phyloP scores from a whole-genome alignment of 148 eudicot genomes.

The Fagopyrum esculentum region DNA sequence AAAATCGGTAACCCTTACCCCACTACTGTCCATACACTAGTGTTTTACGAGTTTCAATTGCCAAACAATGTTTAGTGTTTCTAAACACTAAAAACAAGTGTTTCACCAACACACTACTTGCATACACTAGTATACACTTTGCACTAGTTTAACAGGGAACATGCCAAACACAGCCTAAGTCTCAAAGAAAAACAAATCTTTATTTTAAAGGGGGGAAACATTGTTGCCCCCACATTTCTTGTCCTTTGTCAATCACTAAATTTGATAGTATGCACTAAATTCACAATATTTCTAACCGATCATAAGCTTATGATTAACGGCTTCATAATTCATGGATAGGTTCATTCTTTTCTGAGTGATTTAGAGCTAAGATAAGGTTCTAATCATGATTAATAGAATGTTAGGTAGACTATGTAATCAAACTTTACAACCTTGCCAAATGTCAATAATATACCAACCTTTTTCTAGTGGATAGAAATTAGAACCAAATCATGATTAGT shows the following conservation, averaged over 20 bases:
- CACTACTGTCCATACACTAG: too few relatives aligned
- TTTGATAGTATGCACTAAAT: neutral
- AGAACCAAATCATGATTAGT: neutral
- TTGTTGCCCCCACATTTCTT: neutral
- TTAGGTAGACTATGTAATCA: neutral
- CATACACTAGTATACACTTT: too few relatives aligned
- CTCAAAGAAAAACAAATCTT: neutral
- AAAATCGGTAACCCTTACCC: too few relatives aligned
- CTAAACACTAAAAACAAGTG: too few relatives aligned
- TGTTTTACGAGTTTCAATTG: too few relatives aligned
- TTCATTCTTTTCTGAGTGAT: slow-evolving; percentile 3
- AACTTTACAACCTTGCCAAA: neutral
- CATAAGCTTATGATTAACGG: neutral
- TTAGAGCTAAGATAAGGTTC: neutral
- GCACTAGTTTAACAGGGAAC: too few relatives aligned
- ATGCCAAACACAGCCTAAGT: too few relatives aligned
- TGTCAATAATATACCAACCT: neutral
- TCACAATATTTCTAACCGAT: neutral
- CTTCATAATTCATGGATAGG: neutral
- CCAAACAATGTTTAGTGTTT: too few relatives aligned
- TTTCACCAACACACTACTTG: too few relatives aligned
- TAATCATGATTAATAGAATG: neutral
- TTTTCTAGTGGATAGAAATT: neutral
- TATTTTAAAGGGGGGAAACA: neutral
- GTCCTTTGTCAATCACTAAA: slow-evolving; percentile 1